phyloP scores from a whole-genome alignment of 768 basidiomycete species.

The Russula brevipes region DNA sequence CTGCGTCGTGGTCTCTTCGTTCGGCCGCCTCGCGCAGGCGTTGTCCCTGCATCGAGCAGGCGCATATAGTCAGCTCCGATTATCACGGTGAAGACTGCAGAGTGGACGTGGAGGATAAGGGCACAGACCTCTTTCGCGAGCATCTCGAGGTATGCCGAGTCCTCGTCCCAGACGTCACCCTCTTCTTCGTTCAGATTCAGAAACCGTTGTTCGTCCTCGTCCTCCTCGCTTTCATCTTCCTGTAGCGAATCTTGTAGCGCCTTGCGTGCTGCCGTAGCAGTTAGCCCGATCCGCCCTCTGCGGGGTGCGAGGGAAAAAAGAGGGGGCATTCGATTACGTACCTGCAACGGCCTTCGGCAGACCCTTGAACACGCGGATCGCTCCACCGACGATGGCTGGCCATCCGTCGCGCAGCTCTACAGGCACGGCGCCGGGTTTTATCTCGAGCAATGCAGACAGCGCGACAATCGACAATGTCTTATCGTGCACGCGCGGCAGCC shows the following conservation, averaged over 20 bases:
- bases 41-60: slow-evolving; percentile 45
- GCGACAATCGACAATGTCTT: slow-evolving; percentile 79
- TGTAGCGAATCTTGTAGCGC: slow-evolving; percentile 48
- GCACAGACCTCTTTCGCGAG: slow-evolving; percentile 68
- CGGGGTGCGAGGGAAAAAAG: background rate
- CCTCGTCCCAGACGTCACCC: slow-evolving; percentile 87
- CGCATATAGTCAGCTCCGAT: background rate
- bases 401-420: slow-evolving; percentile 61
- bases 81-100: background rate
- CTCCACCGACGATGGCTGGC: slow-evolving; percentile 67
- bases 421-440: slow-evolving; percentile 54
- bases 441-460: slow-evolving; percentile 70
- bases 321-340: slow-evolving; percentile 30
- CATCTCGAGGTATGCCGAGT: slow-evolving; percentile 83
- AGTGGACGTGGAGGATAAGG: slow-evolving; percentile 6
- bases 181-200: slow-evolving; percentile 67
- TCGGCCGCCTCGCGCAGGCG: slow-evolving; percentile 64
- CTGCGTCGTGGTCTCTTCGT: slow-evolving; percentile 31
- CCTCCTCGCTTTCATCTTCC: slow-evolving; percentile 10
- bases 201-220: slow-evolving; percentile 42
- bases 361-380: slow-evolving; percentile 69
- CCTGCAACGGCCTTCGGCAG: slow-evolving; percentile 73
- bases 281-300: slow-evolving; percentile 1
- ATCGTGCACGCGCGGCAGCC: slow-evolving; percentile 82
- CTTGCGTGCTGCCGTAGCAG: slow-evolving; percentile 44